Evolutionary conservation across 352 stramenopile species (phyloP).

Genomic region (Globisporangium recalcitrans): DNA sequence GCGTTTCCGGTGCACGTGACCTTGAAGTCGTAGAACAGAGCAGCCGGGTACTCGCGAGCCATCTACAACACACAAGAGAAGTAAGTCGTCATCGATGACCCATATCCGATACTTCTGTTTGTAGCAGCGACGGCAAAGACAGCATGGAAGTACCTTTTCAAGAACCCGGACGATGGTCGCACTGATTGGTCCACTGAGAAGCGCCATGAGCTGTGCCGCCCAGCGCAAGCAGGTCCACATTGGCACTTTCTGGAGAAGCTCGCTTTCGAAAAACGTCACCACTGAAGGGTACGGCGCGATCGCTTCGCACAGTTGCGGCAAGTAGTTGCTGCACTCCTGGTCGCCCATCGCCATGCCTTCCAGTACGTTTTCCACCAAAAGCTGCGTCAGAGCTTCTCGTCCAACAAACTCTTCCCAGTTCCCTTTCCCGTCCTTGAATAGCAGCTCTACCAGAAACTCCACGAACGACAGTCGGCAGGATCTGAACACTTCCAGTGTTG

Average conservation of each 20-base stretch:
- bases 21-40: constrained; percentile 83
- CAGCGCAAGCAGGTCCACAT: constrained; percentile 80
- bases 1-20: constrained; percentile 43
- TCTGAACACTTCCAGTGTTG: constrained; percentile 25
- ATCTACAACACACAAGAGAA: constrained; percentile 33
- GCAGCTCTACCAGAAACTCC: constrained; percentile 61
- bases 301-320: constrained; percentile 65
- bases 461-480: constrained; percentile 55
- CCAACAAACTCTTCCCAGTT: constrained; percentile 38
- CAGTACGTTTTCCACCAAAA: constrained; percentile 60
- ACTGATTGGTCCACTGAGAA: constrained; percentile 53
- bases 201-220: constrained; percentile 72
- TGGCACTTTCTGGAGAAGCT: constrained; percentile 41
- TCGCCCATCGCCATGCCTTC: constrained; percentile 55
- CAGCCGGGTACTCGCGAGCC: constrained; percentile 59
- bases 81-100: neutral
- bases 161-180: constrained; percentile 53
- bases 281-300: constrained; percentile 47
- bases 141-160: constrained; percentile 59
- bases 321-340: constrained; percentile 68
- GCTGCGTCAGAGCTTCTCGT: constrained; percentile 32
- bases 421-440: constrained; percentile 33
- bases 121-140: neutral
- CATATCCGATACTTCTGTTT: no score
- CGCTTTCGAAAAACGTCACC: constrained; percentile 37